phyloP scores from a whole-genome alignment of 257 asterid genomes.

The Plantago ovata region DNA sequence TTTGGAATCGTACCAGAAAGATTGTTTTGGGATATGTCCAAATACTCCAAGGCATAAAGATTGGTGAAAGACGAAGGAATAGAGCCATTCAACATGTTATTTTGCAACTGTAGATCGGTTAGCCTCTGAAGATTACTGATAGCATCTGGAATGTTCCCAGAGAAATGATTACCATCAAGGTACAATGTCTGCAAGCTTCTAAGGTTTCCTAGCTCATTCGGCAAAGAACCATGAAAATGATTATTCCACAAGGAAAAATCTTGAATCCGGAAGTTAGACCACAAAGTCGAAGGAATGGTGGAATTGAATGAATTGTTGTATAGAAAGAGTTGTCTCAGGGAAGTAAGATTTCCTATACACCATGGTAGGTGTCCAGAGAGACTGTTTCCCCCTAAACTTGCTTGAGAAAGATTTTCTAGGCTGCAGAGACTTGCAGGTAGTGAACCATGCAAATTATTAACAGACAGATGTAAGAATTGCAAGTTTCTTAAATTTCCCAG shows the following conservation, averaged over 20 bases:
- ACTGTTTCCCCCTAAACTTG: background rate
- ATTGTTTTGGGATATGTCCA: too few species aligned
- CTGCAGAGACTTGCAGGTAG: conserved; percentile 1
- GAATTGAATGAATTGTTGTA: conserved; percentile 9
- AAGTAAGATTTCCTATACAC: conserved; percentile 18
- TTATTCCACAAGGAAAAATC: conserved; percentile 7
- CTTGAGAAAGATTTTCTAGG: background rate
- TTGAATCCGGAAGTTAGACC: background rate
- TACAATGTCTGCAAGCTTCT: background rate
- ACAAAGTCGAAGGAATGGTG: conserved; percentile 13
- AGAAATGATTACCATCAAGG: conserved; percentile 3
- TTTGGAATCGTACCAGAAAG: too few species aligned
- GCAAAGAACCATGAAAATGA: conserved; percentile 13
- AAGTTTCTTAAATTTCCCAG: conserved; percentile 14
- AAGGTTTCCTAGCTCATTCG: conserved; percentile 14
- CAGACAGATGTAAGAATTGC: background rate
- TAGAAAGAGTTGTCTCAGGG: background rate
- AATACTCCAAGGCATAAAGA: too few species aligned
- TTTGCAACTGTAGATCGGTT: conserved; percentile 16
- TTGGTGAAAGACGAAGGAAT: too few species aligned
- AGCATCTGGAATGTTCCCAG: conserved; percentile 3
- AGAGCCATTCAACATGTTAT: background rate
- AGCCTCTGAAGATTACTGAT: conserved; percentile 14
- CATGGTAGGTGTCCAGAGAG: conserved; percentile 15
- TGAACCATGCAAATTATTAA: conserved; percentile 12